Percentiles rank a stretch among this genome's conserved stretches.
phyloP scores from a whole-genome alignment of 495 filamentous ascomycete genomes.

The Annulohypoxylon bovei region DNA sequence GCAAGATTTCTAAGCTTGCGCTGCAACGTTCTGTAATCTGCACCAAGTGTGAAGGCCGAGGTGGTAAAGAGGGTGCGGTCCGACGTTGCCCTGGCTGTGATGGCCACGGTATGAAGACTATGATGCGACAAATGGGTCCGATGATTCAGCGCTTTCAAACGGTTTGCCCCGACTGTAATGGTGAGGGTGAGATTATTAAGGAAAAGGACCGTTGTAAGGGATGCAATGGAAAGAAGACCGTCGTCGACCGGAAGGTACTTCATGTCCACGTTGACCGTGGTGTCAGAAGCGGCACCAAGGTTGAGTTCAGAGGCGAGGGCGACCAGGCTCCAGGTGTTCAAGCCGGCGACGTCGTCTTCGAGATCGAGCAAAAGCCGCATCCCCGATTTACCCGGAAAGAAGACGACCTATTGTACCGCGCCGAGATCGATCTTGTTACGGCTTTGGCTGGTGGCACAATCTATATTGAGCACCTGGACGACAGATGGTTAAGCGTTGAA shows the following conservation, averaged over 20 bases:
- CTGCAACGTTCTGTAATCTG: slow-evolving; percentile 98
- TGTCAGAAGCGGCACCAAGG: slow-evolving; percentile 91
- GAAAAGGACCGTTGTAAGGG: slow-evolving; percentile 96
- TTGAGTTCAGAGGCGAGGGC: slow-evolving; percentile 95
- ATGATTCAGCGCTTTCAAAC: slow-evolving; percentile 99
- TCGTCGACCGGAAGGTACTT: slow-evolving; percentile 96
- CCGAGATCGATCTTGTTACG: slow-evolving; percentile 95
- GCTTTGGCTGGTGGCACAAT: slow-evolving; percentile 90
- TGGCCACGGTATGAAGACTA: slow-evolving; percentile 96
- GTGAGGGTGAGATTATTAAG: slow-evolving; percentile 94
- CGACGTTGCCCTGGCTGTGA: slow-evolving; percentile 91
- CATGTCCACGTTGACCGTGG: slow-evolving; percentile 98
- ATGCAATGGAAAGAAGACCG: slow-evolving; percentile 96
- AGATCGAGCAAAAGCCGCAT: slow-evolving; percentile 98
- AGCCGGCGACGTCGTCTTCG: slow-evolving; percentile 94
- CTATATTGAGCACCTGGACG: slow-evolving; percentile 95
- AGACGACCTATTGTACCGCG: slow-evolving; percentile 95
- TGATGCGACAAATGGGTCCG: slow-evolving; percentile 99
- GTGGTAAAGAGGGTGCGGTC: slow-evolving; percentile 96
- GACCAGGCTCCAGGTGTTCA: slow-evolving; percentile 94
- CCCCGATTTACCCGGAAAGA: slow-evolving; percentile 93
- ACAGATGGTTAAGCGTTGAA: slow-evolving; percentile 91
- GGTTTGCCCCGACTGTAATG: slow-evolving; percentile 96
- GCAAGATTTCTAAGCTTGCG: slow-evolving; percentile 96
- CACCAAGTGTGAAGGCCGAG: slow-evolving; percentile 91